Evolutionary conservation across 352 stramenopile genomes (phyloP), one percentile per base, ranked within the genome.

Genomic region (Phytophthora pini): DNA sequence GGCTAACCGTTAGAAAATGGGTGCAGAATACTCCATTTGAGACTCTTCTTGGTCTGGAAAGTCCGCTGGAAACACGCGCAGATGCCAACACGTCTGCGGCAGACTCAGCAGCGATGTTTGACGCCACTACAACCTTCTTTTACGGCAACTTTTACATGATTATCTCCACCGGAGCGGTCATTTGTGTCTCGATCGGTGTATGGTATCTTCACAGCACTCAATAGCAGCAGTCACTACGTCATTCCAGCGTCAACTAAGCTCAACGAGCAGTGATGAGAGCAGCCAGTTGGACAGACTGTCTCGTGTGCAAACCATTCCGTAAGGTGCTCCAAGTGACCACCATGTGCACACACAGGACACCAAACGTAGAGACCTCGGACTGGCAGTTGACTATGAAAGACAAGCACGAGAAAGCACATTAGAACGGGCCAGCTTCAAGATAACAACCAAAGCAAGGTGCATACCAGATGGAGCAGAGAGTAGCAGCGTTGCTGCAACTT

Each of bases 311-410:
- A 96, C 87, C 88, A 96, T 31, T 94, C 85, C 2, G 81, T 74
- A 27, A 96, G 63, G 73, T 95, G 87, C 22, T 95, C 75, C 17
- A 97, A 57, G 54, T 97, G 91, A 12, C 91, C 91, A 15, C 89
- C 90, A 57, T 97, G 91, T 2, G 89, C 91, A 60, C 91, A 97
- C n/a, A 94, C 90, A 11, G 91, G 89, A 52, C 91, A 97, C 91
- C 91, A 97, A 4, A 97, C 90, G 53, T 95, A 97, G 5, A 97
- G 58, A 45, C 91, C 90, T 27, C 88, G 86, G 24, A 97, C 91
- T 39, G 89, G 87, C 4, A 94, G 55, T 83, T 96, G 82, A 52
- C 88, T 96, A 70, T 26, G 64, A 34, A 52, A 45, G 7, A 61
- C 17, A 55, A 52, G 47, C 24, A 64, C 36, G n/a, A 1, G 27